Conservation (phyloP, 345 rosid genomes). For the Citrus mangshanensis region DNA sequence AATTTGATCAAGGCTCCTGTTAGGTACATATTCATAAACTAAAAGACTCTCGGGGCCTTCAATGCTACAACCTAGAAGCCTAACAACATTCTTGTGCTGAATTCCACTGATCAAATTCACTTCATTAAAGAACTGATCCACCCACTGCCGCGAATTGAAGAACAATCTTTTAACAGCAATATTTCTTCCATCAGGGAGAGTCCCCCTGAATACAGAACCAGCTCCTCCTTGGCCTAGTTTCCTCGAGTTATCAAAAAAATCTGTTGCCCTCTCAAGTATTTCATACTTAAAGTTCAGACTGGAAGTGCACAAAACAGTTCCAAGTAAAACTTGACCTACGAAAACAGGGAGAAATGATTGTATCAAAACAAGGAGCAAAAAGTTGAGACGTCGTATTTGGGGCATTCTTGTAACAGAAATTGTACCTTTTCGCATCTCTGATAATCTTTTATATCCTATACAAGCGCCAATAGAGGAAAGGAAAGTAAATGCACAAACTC, state of each 20-base stretch:
- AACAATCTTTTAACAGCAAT: conserved; percentile 71
- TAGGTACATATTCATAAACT: conserved; percentile 74
- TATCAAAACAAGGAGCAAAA: not conserved
- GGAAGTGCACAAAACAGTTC: conserved; percentile 12
- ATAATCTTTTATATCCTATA: conserved; percentile 39
- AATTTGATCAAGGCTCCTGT: conserved; percentile 70
- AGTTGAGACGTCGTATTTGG: not conserved
- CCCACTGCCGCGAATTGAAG: conserved; percentile 67
- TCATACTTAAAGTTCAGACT: conserved; percentile 55
- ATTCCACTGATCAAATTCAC: conserved; percentile 65
- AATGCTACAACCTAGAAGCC: conserved; percentile 76
- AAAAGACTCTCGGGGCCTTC: conserved; percentile 89
- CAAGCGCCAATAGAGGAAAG: conserved; percentile 44
- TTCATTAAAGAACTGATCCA: conserved; percentile 79
- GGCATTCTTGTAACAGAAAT: not conserved
- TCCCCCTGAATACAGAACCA: conserved; percentile 74
- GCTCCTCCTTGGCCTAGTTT: conserved; percentile 86
- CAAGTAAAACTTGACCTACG: conserved; percentile 13
- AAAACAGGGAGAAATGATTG: not conserved
- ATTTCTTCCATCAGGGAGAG: conserved; percentile 61
- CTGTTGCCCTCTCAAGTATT: conserved; percentile 66
- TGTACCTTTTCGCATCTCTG: conserved; percentile 32
- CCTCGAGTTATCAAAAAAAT: conserved; percentile 48
- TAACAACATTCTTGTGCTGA: conserved; percentile 64
- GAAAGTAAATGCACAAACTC: conserved; percentile 18